These are phyloP conservation scores for Brasenia schreberi DNA, from an alignment of 164 flowering plant species.

Conservation along the genomic window DNA sequence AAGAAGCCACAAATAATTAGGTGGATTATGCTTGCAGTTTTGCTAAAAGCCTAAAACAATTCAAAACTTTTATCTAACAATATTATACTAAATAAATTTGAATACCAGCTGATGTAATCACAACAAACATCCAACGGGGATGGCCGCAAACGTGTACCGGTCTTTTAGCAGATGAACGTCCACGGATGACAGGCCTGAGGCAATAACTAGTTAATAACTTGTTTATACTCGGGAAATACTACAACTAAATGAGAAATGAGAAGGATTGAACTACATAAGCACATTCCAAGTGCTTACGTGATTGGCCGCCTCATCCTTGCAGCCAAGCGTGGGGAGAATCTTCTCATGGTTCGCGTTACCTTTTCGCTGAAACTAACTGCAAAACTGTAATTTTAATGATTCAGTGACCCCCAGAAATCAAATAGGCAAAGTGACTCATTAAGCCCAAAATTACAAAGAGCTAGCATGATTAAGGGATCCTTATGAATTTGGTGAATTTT, in stretches of 20 bases:
- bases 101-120: slow-evolving; percentile 24
- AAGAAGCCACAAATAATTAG: neutral
- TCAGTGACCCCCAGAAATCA: neutral
- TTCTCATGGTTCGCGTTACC: slow-evolving; percentile 86
- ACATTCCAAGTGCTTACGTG: slow-evolving; percentile 34
- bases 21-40: neutral
- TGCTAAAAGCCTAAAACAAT: too few species aligned
- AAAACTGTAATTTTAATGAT: slow-evolving; percentile 41
- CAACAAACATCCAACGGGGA: slow-evolving; percentile 92
- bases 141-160: slow-evolving; percentile 75
- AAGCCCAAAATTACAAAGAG: neutral
- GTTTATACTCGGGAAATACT: neutral
- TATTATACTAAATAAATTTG: neutral
- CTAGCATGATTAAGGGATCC: too few species aligned
- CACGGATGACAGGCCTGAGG: slow-evolving; percentile 96
- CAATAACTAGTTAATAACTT: neutral
- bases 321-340: slow-evolving; percentile 92
- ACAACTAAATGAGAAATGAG: too few species aligned
- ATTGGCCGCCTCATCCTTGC: slow-evolving; percentile 95
- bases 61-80: neutral
- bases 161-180: slow-evolving; percentile 89
- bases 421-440: neutral
- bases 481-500: too few species aligned
- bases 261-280: too few species aligned
- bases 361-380: slow-evolving; percentile 96